Conservation (phyloP, 2,329 filamentous ascomycete species). For the Penicillium sp. region DNA sequence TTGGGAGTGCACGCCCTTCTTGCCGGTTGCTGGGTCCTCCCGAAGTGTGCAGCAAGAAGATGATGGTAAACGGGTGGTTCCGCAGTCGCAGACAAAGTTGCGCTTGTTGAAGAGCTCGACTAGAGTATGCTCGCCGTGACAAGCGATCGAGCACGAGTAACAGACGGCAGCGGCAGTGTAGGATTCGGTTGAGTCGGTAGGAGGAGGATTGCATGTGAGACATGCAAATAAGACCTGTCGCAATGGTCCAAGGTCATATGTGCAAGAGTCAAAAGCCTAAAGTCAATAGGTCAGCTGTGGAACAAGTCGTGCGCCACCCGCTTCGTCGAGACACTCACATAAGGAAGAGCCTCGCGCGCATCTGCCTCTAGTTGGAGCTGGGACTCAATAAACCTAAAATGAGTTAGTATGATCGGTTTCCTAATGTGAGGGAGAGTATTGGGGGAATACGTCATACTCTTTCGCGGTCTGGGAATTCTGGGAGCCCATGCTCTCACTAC, state of each 20-base stretch:
- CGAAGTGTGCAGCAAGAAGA: slow-evolving; percentile 74
- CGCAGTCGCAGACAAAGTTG: slow-evolving; percentile 95
- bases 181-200: slow-evolving; percentile 58
- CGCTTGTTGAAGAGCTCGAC: slow-evolving; percentile 96
- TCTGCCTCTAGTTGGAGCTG: slow-evolving; percentile 92
- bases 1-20: slow-evolving; percentile 77
- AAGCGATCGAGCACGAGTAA: slow-evolving; percentile 95
- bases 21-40: slow-evolving; percentile 67
- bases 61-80: slow-evolving; percentile 73
- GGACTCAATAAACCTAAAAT: slow-evolving; percentile 72
- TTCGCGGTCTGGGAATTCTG: slow-evolving; percentile 69
- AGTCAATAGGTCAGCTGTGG: slow-evolving; percentile 11
- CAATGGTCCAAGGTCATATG: slow-evolving; percentile 80
- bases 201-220: slow-evolving; percentile 85
- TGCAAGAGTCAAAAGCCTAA: slow-evolving; percentile 91
- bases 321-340: slow-evolving; percentile 56
- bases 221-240: slow-evolving; percentile 90
- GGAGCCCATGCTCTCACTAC: slow-evolving; percentile 45
- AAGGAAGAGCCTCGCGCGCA: slow-evolving; percentile 90
- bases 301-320: not conserved
- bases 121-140: slow-evolving; percentile 89
- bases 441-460: slow-evolving; percentile 50
- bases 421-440: not conserved
- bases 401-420: not conserved
- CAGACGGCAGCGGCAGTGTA: slow-evolving; percentile 80